phyloP scores from a whole-genome alignment of 2,329 filamentous ascomycete species.

The Penicillium sp. region DNA sequence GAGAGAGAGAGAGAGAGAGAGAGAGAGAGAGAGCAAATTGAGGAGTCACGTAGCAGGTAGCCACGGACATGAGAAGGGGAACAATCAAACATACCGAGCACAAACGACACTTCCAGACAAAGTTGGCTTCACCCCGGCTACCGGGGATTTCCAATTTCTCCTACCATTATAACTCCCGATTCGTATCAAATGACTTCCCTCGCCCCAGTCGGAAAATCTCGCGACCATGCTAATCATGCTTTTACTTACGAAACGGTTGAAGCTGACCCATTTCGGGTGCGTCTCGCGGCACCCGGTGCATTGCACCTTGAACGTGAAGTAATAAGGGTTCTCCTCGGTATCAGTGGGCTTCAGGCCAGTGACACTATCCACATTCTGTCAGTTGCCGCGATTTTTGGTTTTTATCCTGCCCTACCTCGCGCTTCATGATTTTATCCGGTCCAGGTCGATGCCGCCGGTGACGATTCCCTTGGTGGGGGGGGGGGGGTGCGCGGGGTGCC shows the following conservation, averaged over 20 bases:
- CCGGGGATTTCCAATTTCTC: constrained; percentile 87
- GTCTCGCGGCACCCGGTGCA: constrained; percentile 95
- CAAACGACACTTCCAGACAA: constrained; percentile 99
- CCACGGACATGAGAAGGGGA: too few species aligned
- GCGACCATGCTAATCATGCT: too few species aligned
- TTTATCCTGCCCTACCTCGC: too few species aligned
- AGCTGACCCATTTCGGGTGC: constrained; percentile 77
- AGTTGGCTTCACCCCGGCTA: constrained; percentile 92
- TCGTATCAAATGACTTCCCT: neutral
- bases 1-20: too few species aligned
- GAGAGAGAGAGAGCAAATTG: too few species aligned
- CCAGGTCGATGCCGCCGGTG: neutral
- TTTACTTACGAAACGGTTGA: constrained; percentile 75
- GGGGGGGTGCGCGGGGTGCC: constrained; percentile 1
- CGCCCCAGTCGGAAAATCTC: too few species aligned
- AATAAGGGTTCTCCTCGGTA: constrained; percentile 75
- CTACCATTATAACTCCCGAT: constrained; percentile 42
- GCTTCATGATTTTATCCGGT: too few species aligned
- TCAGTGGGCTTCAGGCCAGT: constrained; percentile 84
- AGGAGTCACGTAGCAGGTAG: too few species aligned
- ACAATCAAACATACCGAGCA: constrained; percentile 64
- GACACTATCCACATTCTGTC: constrained; percentile 53
- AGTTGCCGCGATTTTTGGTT: constrained; percentile 1
- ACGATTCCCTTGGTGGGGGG: constrained; percentile 5
- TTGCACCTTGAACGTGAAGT: constrained; percentile 96